Conservation (phyloP, 2,329 filamentous ascomycete species). For the Alternaria brassicae region DNA sequence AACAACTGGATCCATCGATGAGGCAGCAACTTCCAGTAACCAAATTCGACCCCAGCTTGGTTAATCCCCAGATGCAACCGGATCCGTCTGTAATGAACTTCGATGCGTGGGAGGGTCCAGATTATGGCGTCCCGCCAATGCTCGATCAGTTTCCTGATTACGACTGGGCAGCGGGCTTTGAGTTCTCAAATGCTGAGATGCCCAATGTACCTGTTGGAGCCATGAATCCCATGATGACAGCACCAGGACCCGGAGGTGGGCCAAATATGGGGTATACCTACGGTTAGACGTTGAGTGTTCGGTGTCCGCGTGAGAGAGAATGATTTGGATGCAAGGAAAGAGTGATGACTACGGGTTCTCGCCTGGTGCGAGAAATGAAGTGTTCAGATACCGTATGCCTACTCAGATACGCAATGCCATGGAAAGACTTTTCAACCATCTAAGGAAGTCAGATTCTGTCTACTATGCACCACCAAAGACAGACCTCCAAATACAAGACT, state of each 20-base stretch:
- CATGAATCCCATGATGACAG: slow-evolving; percentile 31
- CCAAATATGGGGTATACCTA: slow-evolving; percentile 38
- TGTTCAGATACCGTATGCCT: slow-evolving; percentile 3
- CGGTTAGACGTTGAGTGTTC: slow-evolving; percentile 19
- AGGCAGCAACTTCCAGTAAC: slow-evolving; percentile 28
- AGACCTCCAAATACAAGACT: background rate
- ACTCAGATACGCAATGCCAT: background rate
- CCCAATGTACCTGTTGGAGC: slow-evolving; percentile 30
- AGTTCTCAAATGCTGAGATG: slow-evolving; percentile 42
- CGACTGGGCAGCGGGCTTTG: slow-evolving; percentile 48
- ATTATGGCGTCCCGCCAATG: slow-evolving; percentile 41
- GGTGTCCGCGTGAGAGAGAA: background rate
- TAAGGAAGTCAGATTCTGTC: background rate
- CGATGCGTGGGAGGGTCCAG: slow-evolving; percentile 38
- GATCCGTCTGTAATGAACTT: slow-evolving; percentile 35
- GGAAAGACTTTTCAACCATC: background rate
- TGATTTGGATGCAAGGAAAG: background rate
- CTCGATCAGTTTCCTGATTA: slow-evolving; percentile 49
- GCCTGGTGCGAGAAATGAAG: background rate
- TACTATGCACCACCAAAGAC: background rate
- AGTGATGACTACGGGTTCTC: background rate
- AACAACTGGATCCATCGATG: slow-evolving; percentile 24
- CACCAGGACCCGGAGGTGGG: slow-evolving; percentile 14
- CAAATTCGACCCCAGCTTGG: slow-evolving; percentile 39
- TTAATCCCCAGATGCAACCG: slow-evolving; percentile 29